Percentiles rank a stretch among this genome's conserved stretches.
phyloP scores from a whole-genome alignment of 2,329 filamentous ascomycete genomes.

The Bipolaris oryzae region DNA sequence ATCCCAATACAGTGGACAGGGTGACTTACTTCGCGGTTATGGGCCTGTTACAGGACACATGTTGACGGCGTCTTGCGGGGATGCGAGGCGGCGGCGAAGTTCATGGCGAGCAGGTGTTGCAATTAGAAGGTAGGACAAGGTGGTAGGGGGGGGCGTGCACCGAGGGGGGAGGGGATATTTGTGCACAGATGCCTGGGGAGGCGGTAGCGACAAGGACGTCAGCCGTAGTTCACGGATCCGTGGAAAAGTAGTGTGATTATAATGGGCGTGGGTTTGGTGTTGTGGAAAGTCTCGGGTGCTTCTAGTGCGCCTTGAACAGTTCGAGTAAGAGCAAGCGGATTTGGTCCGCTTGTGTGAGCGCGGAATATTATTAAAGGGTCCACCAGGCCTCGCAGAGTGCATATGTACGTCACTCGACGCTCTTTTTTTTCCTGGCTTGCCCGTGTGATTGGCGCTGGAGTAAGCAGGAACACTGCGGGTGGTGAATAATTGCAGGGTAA shows the following conservation, averaged over 20 bases:
- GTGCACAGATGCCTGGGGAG: conserved; percentile 18
- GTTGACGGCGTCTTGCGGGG: conserved; percentile 33
- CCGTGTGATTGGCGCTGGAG: background rate
- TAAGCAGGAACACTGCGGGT: conserved; percentile 15
- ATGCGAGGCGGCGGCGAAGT: conserved; percentile 35
- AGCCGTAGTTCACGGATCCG: conserved; percentile 13
- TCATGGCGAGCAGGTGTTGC: conserved; percentile 22
- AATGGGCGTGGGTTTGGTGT: conserved; percentile 16
- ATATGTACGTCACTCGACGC: conserved; percentile 16
- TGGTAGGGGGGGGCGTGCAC: conserved; percentile 4
- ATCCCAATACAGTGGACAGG: background rate
- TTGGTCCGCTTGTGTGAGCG: conserved; percentile 17
- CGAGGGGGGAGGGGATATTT: conserved; percentile 6
- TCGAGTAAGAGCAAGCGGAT: conserved; percentile 13
- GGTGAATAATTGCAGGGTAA: background rate
- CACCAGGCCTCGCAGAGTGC: background rate
- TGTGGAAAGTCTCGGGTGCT: conserved; percentile 21
- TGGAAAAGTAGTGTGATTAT: conserved; percentile 14
- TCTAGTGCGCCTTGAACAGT: conserved; percentile 12
- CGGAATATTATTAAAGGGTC: conserved; percentile 8
- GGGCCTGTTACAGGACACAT: conserved; percentile 36
- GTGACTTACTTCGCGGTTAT: conserved; percentile 35
- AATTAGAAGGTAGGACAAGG: background rate
- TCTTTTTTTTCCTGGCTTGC: too few species aligned
- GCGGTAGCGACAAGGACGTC: conserved; percentile 27